Conservation (phyloP, 371 early-diverging fungal genomes). For the Mucor ambiguus region DNA sequence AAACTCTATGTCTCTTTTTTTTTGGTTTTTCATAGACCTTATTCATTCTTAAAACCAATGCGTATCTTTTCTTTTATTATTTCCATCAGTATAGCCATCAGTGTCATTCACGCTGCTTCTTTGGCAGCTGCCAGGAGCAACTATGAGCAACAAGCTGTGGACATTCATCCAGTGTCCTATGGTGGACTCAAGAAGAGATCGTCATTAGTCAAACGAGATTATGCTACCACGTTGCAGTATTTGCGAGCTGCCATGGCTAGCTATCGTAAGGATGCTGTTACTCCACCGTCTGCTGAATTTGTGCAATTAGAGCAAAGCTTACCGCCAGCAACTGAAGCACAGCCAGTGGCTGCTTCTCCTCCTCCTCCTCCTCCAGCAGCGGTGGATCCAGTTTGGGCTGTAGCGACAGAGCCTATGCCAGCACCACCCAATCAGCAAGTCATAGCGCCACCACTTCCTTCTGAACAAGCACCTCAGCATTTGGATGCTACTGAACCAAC, state of each 20-base stretch:
- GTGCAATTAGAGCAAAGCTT: not conserved
- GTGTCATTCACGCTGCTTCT: not conserved
- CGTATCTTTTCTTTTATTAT: not conserved
- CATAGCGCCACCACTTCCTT: not conserved
- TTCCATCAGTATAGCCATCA: not conserved
- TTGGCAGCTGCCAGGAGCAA: not conserved
- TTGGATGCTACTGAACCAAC: not conserved
- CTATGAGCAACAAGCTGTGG: not conserved
- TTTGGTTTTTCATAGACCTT: not conserved
- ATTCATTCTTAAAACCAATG: not conserved
- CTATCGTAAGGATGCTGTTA: not conserved
- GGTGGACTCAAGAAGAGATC: not conserved
- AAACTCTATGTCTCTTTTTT: not conserved
- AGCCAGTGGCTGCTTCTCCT: not conserved
- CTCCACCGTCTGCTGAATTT: slow-evolving; percentile 2
- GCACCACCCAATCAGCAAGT: not conserved
- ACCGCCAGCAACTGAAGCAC: not conserved
- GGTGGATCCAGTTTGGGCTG: not conserved
- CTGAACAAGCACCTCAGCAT: not conserved
- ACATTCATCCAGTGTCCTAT: not conserved
- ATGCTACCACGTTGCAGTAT: slow-evolving; percentile 7
- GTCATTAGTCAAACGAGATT: not conserved
- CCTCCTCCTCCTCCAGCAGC: not conserved
- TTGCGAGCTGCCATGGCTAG: slow-evolving; percentile 10
- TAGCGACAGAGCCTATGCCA: not conserved